These are phyloP conservation scores for Myxozyma sirexii DNA, from an alignment of 805 yeast genomes.

Conservation along the genomic window DNA sequence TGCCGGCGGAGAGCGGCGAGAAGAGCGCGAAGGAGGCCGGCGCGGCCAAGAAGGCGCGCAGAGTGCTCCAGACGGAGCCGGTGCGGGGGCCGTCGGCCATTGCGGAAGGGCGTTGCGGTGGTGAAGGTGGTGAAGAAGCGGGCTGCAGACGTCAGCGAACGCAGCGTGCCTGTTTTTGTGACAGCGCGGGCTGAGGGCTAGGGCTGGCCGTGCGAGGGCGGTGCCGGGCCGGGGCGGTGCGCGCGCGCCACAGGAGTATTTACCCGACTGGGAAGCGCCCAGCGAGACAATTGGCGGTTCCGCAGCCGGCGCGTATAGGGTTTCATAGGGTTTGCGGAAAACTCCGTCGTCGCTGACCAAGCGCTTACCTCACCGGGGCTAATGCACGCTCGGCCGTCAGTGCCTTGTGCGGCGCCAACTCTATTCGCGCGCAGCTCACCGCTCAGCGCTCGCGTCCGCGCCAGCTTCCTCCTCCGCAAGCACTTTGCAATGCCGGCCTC, in stretches of 20 bases:
- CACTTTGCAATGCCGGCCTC: not conserved
- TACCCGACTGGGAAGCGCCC: no score
- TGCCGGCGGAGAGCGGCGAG: slow-evolving; percentile 12
- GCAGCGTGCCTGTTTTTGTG: no score
- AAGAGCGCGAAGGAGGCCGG: not conserved
- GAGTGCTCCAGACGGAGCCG: slow-evolving; percentile 7
- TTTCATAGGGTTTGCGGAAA: not conserved
- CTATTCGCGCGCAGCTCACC: not conserved
- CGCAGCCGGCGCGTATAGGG: no score
- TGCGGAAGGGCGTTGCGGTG: not conserved
- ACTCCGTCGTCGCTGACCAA: not conserved
- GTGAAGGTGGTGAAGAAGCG: not conserved
- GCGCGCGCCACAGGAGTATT: no score
- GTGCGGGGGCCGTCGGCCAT: slow-evolving; percentile 5
- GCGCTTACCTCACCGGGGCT: not conserved
- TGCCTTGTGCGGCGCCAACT: slow-evolving; percentile 33
- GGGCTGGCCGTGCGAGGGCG: no score
- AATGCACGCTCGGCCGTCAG: slow-evolving; percentile 13
- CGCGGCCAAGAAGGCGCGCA: slow-evolving; percentile 1
- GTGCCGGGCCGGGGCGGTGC: no score
- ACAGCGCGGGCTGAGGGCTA: no score
- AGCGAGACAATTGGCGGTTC: no score
- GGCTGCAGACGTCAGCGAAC: no score
- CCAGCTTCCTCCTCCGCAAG: not conserved
- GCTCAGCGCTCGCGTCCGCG: not conserved